A percentile compares a stretch with the other conserved stretches of the same genome.
phyloP scores from a whole-genome alignment of 1,284 basidiomycete species.

The Ceratobasidium papillatum region DNA sequence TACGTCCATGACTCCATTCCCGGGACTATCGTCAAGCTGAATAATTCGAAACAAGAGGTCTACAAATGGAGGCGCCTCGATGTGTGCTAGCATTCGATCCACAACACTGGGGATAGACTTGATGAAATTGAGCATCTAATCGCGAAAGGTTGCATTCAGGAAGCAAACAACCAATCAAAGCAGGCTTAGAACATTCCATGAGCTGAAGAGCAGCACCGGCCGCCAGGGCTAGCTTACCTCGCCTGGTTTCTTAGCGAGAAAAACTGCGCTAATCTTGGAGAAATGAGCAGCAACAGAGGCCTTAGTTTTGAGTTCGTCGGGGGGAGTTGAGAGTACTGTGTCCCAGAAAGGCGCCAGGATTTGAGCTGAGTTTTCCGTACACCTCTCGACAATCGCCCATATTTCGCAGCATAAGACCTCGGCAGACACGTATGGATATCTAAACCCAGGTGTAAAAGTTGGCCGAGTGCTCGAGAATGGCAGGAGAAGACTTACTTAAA shows the following conservation, averaged over 20 bases:
- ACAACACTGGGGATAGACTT: constrained; percentile 84
- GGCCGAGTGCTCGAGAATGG: neutral
- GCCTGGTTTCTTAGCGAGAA: constrained; percentile 86
- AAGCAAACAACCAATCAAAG: constrained; percentile 36
- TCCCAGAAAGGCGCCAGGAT: constrained; percentile 93
- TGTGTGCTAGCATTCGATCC: constrained; percentile 83
- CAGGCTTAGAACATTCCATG: constrained; percentile 38
- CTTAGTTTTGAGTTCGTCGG: constrained; percentile 80
- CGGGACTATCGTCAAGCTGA: constrained; percentile 88
- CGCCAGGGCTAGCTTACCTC: constrained; percentile 65
- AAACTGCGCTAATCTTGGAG: constrained; percentile 87
- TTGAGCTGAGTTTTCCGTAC: constrained; percentile 75
- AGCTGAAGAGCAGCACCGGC: constrained; percentile 37
- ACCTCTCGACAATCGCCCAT: constrained; percentile 92
- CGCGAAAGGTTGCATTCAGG: constrained; percentile 47
- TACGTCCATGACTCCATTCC: constrained; percentile 87
- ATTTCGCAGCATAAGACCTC: constrained; percentile 97
- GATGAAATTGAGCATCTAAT: constrained; percentile 92
- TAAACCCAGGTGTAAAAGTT: constrained; percentile 50
- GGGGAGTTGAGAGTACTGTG: constrained; percentile 78
- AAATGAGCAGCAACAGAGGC: constrained; percentile 83
- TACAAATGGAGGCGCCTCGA: constrained; percentile 91
- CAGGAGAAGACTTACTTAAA: constrained; percentile 69
- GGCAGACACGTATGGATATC: constrained; percentile 93
- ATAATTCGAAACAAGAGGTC: constrained; percentile 93